phyloP scores from a whole-genome alignment of 1,139 yeast species.

The Blastobotrys illinoisensis region DNA sequence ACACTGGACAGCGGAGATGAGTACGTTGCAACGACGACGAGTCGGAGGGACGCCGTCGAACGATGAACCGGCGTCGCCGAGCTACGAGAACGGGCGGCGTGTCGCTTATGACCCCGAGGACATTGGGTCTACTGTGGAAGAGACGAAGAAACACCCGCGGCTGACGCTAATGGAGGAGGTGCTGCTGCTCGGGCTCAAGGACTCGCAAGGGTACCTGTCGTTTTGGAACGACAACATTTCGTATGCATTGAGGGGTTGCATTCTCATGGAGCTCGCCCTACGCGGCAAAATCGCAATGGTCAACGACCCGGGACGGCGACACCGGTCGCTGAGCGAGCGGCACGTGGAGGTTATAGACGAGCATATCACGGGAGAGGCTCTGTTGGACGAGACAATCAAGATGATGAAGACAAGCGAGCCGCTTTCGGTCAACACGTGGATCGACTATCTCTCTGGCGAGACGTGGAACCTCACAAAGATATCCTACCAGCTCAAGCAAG shows the following conservation, averaged over 20 bases:
- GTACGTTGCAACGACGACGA: constrained; percentile 46
- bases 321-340: constrained; percentile 84
- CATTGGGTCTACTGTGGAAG: constrained; percentile 44
- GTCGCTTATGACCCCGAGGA: constrained; percentile 83
- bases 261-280: constrained; percentile 83
- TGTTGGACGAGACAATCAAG: constrained; percentile 87
- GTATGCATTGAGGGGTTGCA: constrained; percentile 93
- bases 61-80: constrained; percentile 2
- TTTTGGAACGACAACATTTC: constrained; percentile 98
- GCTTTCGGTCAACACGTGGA: constrained; percentile 85
- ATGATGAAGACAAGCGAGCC: constrained; percentile 84
- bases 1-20: not conserved
- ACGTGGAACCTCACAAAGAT: constrained; percentile 97
- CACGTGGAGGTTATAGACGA: constrained; percentile 81
- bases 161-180: constrained; percentile 96
- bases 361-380: constrained; percentile 88
- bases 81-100: constrained; percentile 43
- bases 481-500: constrained; percentile 92
- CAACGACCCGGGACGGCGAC: constrained; percentile 87
- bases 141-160: constrained; percentile 53
- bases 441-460: constrained; percentile 85
- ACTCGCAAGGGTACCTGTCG: constrained; percentile 90
- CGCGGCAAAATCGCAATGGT: constrained; percentile 84
- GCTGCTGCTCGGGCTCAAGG: constrained; percentile 83
- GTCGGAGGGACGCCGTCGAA: constrained; percentile 28